Evolutionary conservation across 2,329 filamentous ascomycete genomes (phyloP).

Genomic region (Botryosphaeria dothidea): DNA sequence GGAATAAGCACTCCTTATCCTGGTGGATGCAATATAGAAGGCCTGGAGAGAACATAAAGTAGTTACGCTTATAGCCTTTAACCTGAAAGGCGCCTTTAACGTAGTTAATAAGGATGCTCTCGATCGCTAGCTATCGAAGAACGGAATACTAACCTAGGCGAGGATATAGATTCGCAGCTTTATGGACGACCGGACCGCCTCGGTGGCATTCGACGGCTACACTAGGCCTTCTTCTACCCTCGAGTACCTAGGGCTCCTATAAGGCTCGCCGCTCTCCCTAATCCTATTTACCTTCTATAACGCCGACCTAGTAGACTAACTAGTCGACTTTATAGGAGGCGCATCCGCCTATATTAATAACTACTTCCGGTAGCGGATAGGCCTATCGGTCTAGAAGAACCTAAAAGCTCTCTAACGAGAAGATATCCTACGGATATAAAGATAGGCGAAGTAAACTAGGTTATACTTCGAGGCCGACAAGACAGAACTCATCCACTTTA

Average conservation of each 20-base stretch:
- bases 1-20: constrained; percentile 28
- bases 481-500: constrained; percentile 33
- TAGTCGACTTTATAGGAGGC: neutral
- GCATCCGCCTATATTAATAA: constrained; percentile 14
- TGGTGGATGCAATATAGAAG: constrained; percentile 12
- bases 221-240: neutral
- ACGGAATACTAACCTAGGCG: neutral
- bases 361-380: constrained; percentile 22
- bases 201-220: neutral
- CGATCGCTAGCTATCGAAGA: neutral
- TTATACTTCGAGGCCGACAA: constrained; percentile 30
- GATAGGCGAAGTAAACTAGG: neutral
- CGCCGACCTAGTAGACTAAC: constrained; percentile 1
- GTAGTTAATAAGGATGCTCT: neutral
- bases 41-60: constrained; percentile 6
- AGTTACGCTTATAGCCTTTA: neutral
- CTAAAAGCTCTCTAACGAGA: neutral
- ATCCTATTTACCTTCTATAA: constrained; percentile 16
- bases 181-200: neutral
- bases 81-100: constrained; percentile 12
- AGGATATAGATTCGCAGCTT: neutral
- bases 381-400: constrained; percentile 3
- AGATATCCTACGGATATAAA: neutral
- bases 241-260: neutral
- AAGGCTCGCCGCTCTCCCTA: constrained; percentile 9